Percentiles rank a stretch among this genome's conserved stretches.
These are phyloP conservation scores for Starmerella lactis-condensi DNA, from an alignment of 805 yeast species.

Conservation along the genomic window DNA sequence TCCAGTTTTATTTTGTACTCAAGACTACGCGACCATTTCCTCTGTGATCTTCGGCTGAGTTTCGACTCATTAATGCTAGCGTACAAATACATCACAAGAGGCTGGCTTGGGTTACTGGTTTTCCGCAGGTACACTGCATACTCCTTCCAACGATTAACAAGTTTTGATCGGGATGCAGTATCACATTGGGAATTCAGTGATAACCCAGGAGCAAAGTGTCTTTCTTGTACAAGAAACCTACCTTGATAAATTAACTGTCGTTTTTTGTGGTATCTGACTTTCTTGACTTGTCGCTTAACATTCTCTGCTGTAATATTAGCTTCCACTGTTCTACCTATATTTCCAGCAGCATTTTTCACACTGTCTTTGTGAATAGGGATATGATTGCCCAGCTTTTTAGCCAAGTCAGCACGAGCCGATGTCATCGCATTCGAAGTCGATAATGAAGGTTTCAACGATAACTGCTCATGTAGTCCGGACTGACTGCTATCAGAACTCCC, in stretches of 20 bases:
- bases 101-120: constrained; percentile 34
- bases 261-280: not conserved
- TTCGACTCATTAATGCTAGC: constrained; percentile 26
- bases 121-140: constrained; percentile 52
- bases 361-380: no score
- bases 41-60: constrained; percentile 6
- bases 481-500: no score
- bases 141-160: constrained; percentile 63
- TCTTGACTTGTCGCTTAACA: not conserved
- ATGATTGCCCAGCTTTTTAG: no score
- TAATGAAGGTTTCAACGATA: no score
- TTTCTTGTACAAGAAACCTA: constrained; percentile 49
- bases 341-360: no score
- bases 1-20: constrained; percentile 17
- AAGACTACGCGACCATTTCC: constrained; percentile 13
- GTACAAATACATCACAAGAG: constrained; percentile 48
- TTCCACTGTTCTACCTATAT: no score
- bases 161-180: constrained; percentile 28
- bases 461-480: no score
- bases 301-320: not conserved
- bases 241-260: constrained; percentile 43
- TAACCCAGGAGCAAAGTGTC: constrained; percentile 15
- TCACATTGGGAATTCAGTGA: constrained; percentile 18
- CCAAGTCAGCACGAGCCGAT: no score
- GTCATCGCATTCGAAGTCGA: no score